Percentiles rank a stretch among this genome's conserved stretches.
Evolutionary conservation across 78 protist species (phyloP).

Genomic region (slime mould (Dictyostelium discoideum)): DNA sequence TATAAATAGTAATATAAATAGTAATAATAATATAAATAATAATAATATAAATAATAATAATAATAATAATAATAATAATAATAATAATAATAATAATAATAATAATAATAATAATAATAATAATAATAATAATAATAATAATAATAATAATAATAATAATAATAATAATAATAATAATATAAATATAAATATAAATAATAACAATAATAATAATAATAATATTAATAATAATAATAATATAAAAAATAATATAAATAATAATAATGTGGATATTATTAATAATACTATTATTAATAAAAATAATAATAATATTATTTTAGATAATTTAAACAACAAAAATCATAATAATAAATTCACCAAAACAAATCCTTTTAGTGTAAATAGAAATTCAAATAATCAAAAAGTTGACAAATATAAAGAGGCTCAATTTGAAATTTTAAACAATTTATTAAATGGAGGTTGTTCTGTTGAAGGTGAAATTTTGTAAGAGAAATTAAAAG

Average conservation of each 20-base stretch:
- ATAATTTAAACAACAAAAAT: not conserved
- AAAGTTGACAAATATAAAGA: conserved; percentile 5
- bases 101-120: conserved; percentile 3
- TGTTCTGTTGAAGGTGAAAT: not conserved
- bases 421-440: not conserved
- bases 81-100: not conserved
- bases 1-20: too few relatives aligned
- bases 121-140: conserved; percentile 3
- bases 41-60: not conserved
- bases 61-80: not conserved
- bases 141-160: not conserved
- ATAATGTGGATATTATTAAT: too few relatives aligned
- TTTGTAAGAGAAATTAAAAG: not conserved
- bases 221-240: too few relatives aligned
- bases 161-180: too few relatives aligned
- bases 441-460: not conserved
- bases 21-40: too few relatives aligned
- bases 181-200: too few relatives aligned
- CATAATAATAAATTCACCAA: not conserved
- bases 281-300: too few relatives aligned
- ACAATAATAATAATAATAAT: too few relatives aligned
- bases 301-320: too few relatives aligned
- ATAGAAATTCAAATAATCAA: not conserved
- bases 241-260: too few relatives aligned
- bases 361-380: not conserved